Evolutionary conservation across 768 basidiomycete species (phyloP).

Genomic region (Amanita polypyramis): DNA sequence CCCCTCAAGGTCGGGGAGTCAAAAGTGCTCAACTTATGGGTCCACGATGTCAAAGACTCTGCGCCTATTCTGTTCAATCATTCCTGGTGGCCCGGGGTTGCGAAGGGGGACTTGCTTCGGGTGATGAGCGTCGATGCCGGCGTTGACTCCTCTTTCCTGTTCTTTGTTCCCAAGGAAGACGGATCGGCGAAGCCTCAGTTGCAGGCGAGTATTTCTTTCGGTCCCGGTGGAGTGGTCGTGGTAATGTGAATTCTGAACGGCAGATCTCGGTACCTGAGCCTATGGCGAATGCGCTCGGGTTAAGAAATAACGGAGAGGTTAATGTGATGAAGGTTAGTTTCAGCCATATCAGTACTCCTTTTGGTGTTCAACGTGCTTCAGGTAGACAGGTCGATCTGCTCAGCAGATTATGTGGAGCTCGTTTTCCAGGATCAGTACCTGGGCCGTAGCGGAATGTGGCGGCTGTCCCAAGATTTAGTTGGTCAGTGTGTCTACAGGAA

Average conservation of each 20-base stretch:
- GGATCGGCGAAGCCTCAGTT: constrained; percentile 47
- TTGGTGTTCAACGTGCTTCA: constrained; percentile 18
- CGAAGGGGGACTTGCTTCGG: constrained; percentile 64
- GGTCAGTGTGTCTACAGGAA: constrained; percentile 75
- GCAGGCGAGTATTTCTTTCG: constrained; percentile 36
- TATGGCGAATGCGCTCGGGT: constrained; percentile 58
- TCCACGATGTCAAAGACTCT: constrained; percentile 58
- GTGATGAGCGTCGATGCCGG: constrained; percentile 35
- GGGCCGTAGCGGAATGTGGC: constrained; percentile 96
- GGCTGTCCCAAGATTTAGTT: constrained; percentile 72
- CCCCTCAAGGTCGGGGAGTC: constrained; percentile 54
- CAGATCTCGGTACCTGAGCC: constrained; percentile 71
- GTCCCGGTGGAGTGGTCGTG: not conserved
- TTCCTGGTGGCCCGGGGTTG: constrained; percentile 67
- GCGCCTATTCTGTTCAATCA: constrained; percentile 59
- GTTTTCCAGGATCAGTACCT: constrained; percentile 93
- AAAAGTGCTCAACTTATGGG: constrained; percentile 61
- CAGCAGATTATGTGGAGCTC: constrained; percentile 78
- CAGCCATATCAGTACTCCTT: not conserved
- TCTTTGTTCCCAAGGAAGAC: constrained; percentile 60
- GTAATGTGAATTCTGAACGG: not conserved
- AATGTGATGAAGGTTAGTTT: constrained; percentile 50
- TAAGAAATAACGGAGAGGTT: constrained; percentile 68
- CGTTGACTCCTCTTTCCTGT: constrained; percentile 38
- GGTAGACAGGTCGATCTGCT: constrained; percentile 57